A percentile compares a stretch with the other conserved stretches of the same genome.
Evolutionary conservation across 1,284 basidiomycete genomes (phyloP).

Genomic region (Mycena citricolor): DNA sequence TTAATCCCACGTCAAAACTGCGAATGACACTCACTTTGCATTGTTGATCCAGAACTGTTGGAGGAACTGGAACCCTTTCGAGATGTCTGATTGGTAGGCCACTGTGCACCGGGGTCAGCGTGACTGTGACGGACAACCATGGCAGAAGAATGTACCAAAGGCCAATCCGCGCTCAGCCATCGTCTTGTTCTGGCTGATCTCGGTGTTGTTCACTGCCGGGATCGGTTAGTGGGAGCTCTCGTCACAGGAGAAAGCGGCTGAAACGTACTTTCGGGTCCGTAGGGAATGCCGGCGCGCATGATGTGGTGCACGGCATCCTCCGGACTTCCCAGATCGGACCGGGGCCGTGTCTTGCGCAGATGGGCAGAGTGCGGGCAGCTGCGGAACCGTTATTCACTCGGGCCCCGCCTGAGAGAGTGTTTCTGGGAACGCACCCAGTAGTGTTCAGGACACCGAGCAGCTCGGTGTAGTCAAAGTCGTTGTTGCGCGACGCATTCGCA

Average conservation of each 20-base stretch:
- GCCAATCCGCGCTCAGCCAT: slow-evolving; percentile 47
- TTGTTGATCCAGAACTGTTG: slow-evolving; percentile 32
- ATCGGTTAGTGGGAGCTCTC: neutral
- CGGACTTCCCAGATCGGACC: slow-evolving; percentile 39
- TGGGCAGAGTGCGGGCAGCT: slow-evolving; percentile 58
- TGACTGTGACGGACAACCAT: neutral
- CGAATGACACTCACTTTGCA: slow-evolving; percentile 1
- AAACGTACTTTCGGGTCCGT: slow-evolving; percentile 41
- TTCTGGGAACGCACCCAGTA: neutral
- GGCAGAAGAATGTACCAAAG: slow-evolving; percentile 33
- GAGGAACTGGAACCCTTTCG: slow-evolving; percentile 46
- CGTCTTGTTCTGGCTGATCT: slow-evolving; percentile 37
- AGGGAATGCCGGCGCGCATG: slow-evolving; percentile 46
- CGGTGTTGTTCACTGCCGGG: slow-evolving; percentile 32
- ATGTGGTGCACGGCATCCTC: slow-evolving; percentile 33
- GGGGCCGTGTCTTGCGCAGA: slow-evolving; percentile 53
- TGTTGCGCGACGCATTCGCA: slow-evolving; percentile 38
- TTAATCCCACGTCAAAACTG: neutral
- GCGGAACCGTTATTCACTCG: slow-evolving; percentile 31
- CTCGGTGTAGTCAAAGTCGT: slow-evolving; percentile 31
- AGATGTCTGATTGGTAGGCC: slow-evolving; percentile 44
- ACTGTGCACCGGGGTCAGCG: slow-evolving; percentile 16
- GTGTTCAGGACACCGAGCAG: slow-evolving; percentile 5
- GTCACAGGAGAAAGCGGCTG: neutral
- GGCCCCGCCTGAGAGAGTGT: neutral